Percentiles rank a stretch among this genome's conserved stretches.
phyloP scores from a whole-genome alignment of 352 stramenopile genomes.

The Globisporangium paroecandrum region DNA sequence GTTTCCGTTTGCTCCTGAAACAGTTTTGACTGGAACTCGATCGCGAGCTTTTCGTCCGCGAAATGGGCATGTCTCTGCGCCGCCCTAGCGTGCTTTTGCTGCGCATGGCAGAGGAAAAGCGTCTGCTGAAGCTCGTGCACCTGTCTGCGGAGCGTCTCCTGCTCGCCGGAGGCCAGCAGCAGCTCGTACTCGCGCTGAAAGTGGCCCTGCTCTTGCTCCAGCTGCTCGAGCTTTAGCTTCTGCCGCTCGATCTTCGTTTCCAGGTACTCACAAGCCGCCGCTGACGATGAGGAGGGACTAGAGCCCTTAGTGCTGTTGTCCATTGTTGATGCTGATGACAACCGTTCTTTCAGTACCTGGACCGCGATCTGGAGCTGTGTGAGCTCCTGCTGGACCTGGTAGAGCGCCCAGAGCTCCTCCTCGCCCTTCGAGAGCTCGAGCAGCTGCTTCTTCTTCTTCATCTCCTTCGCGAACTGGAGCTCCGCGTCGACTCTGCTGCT shows the following conservation, averaged over 20 bases:
- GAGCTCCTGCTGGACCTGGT: slow-evolving; percentile 55
- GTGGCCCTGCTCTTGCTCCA: slow-evolving; percentile 28
- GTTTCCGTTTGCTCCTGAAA: slow-evolving; percentile 61
- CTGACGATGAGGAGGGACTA: slow-evolving; percentile 15
- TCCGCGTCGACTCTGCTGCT: slow-evolving; percentile 20
- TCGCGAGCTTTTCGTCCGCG: slow-evolving; percentile 27
- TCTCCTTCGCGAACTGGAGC: slow-evolving; percentile 24
- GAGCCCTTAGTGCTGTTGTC: neutral
- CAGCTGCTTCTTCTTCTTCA: slow-evolving; percentile 32
- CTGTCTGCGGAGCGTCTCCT: slow-evolving; percentile 48
- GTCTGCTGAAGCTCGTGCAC: slow-evolving; percentile 69
- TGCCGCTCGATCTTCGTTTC: slow-evolving; percentile 46
- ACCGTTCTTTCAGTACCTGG: slow-evolving; percentile 34
- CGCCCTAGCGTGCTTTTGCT: slow-evolving; percentile 42
- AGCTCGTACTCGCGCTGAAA: slow-evolving; percentile 37
- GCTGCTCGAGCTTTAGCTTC: slow-evolving; percentile 33
- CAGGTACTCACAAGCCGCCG: slow-evolving; percentile 42
- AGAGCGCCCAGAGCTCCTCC: slow-evolving; percentile 54
- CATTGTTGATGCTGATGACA: neutral
- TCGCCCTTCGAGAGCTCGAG: slow-evolving; percentile 51
- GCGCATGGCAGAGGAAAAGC: slow-evolving; percentile 58
- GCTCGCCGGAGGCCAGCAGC: slow-evolving; percentile 33
- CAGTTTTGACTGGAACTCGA: slow-evolving; percentile 37
- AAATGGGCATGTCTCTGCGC: slow-evolving; percentile 34
- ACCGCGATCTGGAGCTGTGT: slow-evolving; percentile 52